Conservation (phyloP, 805 yeast genomes). For the Candida sakaeoensis region DNA sequence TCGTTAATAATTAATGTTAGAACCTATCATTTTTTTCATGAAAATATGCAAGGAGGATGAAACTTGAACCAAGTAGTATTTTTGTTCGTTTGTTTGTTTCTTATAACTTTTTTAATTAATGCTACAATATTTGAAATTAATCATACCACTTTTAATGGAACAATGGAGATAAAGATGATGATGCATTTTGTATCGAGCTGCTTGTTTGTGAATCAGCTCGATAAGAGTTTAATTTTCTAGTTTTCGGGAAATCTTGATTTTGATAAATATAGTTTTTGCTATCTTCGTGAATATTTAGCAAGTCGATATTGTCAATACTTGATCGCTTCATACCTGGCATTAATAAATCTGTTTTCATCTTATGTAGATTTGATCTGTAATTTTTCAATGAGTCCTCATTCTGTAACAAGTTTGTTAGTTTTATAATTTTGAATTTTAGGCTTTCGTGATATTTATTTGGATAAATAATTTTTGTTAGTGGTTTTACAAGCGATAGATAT, state of each 20-base stretch:
- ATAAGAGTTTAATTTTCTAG: conserved; percentile 2
- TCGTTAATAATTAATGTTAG: no score
- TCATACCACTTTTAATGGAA: neutral
- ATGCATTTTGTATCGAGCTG: neutral
- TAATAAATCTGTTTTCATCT: conserved; percentile 39
- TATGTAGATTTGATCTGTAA: conserved; percentile 41
- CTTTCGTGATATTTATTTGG: conserved; percentile 21
- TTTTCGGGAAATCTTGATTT: neutral
- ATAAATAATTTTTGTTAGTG: conserved; percentile 13
- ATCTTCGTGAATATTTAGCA: conserved; percentile 2
- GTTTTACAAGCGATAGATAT: conserved; percentile 14
- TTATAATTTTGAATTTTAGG: conserved; percentile 35
- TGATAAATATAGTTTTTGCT: conserved; percentile 2
- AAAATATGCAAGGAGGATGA: no score
- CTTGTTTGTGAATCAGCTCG: neutral
- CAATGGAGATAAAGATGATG: neutral
- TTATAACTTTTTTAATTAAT: neutral
- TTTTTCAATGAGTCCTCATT: conserved; percentile 29
- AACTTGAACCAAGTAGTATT: no score
- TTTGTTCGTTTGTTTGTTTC: neutral
- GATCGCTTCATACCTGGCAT: conserved; percentile 31
- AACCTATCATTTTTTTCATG: no score
- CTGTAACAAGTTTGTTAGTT: conserved; percentile 26
- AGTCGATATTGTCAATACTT: conserved; percentile 10
- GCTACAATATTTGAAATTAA: neutral